Evolutionary conservation across 257 asterid genomes (phyloP).

Genomic region (Forsythia viridissima): DNA sequence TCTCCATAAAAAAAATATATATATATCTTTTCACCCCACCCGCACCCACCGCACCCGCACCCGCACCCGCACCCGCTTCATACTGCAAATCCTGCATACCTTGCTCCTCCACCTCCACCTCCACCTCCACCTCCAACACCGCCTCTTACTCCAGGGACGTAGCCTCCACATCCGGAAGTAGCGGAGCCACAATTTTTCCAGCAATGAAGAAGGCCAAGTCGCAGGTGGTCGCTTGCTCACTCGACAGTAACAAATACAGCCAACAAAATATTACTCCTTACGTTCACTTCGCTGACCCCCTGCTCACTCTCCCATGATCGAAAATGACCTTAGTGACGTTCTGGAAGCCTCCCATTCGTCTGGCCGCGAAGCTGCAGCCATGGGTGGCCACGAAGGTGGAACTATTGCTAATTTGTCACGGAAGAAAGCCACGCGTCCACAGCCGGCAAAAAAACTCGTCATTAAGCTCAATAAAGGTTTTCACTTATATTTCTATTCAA

Average conservation of each 20-base stretch:
- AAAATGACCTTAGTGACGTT: neutral
- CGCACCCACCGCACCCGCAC: too few relatives aligned
- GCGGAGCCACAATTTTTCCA: slow-evolving; percentile 22
- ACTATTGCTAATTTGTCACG: slow-evolving; percentile 32
- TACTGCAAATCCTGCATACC: too few relatives aligned
- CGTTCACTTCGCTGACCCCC: slow-evolving; percentile 32
- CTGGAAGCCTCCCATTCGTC: slow-evolving; percentile 12
- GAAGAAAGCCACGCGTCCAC: slow-evolving; percentile 31
- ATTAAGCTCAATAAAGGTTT: slow-evolving; percentile 32
- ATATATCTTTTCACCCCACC: too few relatives aligned
- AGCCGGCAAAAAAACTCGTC: slow-evolving; percentile 31
- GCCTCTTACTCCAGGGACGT: slow-evolving; percentile 18
- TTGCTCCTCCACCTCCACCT: too few relatives aligned
- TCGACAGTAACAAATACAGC: slow-evolving; percentile 30
- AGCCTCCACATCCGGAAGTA: slow-evolving; percentile 14
- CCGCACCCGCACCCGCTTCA: too few relatives aligned
- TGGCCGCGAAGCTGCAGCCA: neutral
- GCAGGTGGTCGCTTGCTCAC: slow-evolving; percentile 32
- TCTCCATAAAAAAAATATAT: too few relatives aligned
- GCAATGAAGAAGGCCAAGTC: slow-evolving; percentile 50
- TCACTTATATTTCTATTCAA: neutral
- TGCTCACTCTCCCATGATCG: slow-evolving; percentile 16
- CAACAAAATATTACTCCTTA: slow-evolving; percentile 25
- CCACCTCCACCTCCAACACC: slow-evolving; percentile 21
- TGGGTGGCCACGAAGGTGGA: slow-evolving; percentile 10